Base-by-base conservation (phyloP, 257 asterid genomes). In the Nicotiana sylvestris region DNA sequence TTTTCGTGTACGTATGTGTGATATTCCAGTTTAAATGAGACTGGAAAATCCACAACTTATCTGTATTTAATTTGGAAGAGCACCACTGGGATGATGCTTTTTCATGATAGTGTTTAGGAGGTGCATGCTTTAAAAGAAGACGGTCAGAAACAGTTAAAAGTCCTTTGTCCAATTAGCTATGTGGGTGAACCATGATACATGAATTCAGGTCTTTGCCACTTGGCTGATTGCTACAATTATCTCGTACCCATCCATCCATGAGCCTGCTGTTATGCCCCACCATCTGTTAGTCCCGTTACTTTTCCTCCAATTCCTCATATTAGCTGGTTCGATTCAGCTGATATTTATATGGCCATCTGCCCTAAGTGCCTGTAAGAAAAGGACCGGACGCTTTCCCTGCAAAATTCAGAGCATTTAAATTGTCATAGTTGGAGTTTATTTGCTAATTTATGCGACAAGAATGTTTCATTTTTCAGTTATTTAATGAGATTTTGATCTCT, bases 371-470 rank as follows among this genome's bases (percentile, higher is more conserved):
- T 51, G 9, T 27, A 76, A 29, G 80, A 76, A 49, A 76, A 51
- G 46, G 64, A 21, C 21, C 21, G 21, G 21, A 15, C 0, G 46
- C 46, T 25, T 70, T 74, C 62, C 80, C 25, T 74, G 62, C 64
- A 76, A 76, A 76, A 51, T 57, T 76, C 9, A 29, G 29, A 17
- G 80, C 46, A 76, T 51, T 51, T 76, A 16, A 76, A 29, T 76
- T 51, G 80, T 76, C 64, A 76, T 29, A 49, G 17, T 74, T 76
- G 80, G 80, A 76, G 43, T 29, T 76, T 51, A 76, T 76, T 35
- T 76, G 43, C 80, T 51, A 76, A 76, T 76, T 64, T 76, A 27
- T 76, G 64, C 27, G 30, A 76, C 46, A 51, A 76, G 64, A 76
- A 51, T 76, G 29, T 29, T 76, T 74, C 43, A 15, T 74, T 4